Conservation (phyloP, 2,329 filamentous ascomycete species). For the Coniella lustricola region DNA sequence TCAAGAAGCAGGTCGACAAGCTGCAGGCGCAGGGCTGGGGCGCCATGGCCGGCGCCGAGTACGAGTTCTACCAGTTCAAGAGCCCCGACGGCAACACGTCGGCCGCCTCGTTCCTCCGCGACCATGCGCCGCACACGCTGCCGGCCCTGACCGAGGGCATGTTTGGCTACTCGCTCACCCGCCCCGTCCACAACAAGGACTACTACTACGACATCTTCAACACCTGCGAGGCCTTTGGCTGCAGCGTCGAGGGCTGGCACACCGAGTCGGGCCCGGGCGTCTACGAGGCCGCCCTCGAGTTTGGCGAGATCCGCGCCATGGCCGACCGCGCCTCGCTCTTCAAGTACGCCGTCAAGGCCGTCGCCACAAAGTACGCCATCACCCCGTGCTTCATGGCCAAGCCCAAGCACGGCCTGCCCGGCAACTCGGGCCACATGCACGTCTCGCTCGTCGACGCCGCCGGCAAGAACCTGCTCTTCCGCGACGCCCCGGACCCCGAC, state of each 20-base stretch:
- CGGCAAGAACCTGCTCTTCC: conserved; percentile 79
- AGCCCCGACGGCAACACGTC: conserved; percentile 60
- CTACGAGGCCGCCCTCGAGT: conserved; percentile 91
- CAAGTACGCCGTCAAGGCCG: conserved; percentile 89
- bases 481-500: conserved; percentile 63
- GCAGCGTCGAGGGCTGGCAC: conserved; percentile 89
- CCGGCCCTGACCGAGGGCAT: conserved; percentile 84
- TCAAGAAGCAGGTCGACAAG: conserved; percentile 63
- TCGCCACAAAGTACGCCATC: conserved; percentile 80
- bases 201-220: conserved; percentile 89
- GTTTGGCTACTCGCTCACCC: conserved; percentile 89
- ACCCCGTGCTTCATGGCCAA: conserved; percentile 99
- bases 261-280: conserved; percentile 91
- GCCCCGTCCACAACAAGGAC: conserved; percentile 82
- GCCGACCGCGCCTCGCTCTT: conserved; percentile 87
- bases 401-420: conserved; percentile 80
- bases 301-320: conserved; percentile 80
- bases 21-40: conserved; percentile 62
- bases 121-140: conserved; percentile 66
- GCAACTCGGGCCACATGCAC: conserved; percentile 95
- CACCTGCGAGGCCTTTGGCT: conserved; percentile 68
- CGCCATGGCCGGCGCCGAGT: conserved; percentile 89
- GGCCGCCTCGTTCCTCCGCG: conserved; percentile 65
- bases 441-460: conserved; percentile 74
- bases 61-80: conserved; percentile 90